phyloP scores from a whole-genome alignment of 139 green algal species.

The Edaphochlamys debaryana region DNA sequence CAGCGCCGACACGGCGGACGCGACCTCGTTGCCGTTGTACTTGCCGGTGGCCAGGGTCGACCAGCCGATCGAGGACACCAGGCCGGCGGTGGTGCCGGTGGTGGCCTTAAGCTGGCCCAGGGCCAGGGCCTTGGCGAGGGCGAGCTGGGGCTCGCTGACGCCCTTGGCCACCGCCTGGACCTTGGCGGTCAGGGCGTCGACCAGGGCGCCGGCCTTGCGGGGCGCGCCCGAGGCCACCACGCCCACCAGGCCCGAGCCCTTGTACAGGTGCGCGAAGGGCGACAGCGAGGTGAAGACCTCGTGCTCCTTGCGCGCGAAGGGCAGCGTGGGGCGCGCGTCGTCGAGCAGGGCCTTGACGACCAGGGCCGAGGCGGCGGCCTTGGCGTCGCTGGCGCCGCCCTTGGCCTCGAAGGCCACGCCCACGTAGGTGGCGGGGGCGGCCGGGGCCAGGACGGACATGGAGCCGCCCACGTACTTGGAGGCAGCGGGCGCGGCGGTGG shows the following conservation, averaged over 20 bases:
- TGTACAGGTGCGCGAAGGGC: conserved; percentile 54
- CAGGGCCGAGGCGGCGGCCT: conserved; percentile 53
- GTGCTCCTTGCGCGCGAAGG: conserved; percentile 40
- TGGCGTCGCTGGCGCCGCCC: conserved; percentile 59
- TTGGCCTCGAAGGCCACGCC: conserved; percentile 65
- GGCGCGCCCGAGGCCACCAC: conserved; percentile 30
- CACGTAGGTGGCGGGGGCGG: conserved; percentile 46
- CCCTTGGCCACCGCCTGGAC: conserved; percentile 47
- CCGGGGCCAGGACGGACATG: conserved; percentile 49
- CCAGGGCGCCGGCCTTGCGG: conserved; percentile 20
- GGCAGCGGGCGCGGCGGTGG: background rate
- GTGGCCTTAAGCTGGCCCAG: conserved; percentile 32
- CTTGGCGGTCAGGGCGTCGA: conserved; percentile 51
- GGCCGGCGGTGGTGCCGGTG: conserved; percentile 12
- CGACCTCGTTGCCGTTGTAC: conserved; percentile 37
- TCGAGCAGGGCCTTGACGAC: conserved; percentile 67
- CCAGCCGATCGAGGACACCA: conserved; percentile 23
- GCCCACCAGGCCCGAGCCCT: conserved; percentile 55
- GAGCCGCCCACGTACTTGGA: conserved; percentile 62
- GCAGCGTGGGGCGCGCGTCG: conserved; percentile 51
- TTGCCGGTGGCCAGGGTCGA: conserved; percentile 49
- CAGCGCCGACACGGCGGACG: conserved; percentile 36
- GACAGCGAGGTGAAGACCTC: conserved; percentile 42
- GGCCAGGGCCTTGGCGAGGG: conserved; percentile 50
- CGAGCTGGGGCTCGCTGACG: conserved; percentile 45